These are phyloP conservation scores for Xylogone sp. DNA, from an alignment of 2,329 filamentous ascomycete species.

Conservation along the genomic window DNA sequence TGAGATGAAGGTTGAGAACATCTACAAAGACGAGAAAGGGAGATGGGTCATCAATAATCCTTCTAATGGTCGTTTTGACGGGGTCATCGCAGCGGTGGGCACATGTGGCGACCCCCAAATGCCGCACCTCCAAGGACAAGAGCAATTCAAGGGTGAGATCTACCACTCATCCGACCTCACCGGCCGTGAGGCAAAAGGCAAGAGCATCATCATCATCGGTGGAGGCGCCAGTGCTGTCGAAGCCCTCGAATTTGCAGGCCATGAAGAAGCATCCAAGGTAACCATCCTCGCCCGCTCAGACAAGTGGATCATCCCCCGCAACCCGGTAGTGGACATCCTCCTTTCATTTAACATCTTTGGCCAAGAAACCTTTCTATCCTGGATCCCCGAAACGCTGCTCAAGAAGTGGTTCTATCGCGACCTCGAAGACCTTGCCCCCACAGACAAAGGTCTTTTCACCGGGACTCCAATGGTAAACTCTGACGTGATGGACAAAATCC, in stretches of 20 bases:
- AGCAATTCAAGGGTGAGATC: conserved; percentile 67
- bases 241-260: conserved; percentile 73
- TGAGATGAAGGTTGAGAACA: conserved; percentile 62
- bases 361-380: conserved; percentile 69
- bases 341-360: conserved; percentile 77
- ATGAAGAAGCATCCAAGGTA: conserved; percentile 62
- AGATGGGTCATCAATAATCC: conserved; percentile 76
- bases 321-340: conserved; percentile 68
- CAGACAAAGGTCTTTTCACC: conserved; percentile 70
- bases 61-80: conserved; percentile 70
- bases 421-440: conserved; percentile 67
- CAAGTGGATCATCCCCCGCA: conserved; percentile 85
- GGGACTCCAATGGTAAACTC: conserved; percentile 87
- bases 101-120: conserved; percentile 78
- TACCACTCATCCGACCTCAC: conserved; percentile 75
- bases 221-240: conserved; percentile 80
- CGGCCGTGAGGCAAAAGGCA: conserved; percentile 67
- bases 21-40: conserved; percentile 64
- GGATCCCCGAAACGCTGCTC: conserved; percentile 73
- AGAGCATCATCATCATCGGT: conserved; percentile 73
- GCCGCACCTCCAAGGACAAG: conserved; percentile 65
- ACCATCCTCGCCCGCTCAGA: conserved; percentile 73
- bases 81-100: conserved; percentile 73
- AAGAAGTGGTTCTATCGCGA: conserved; percentile 81
- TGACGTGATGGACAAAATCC: conserved; percentile 72